A percentile compares a stretch with the other conserved stretches of the same genome.
Conservation (phyloP, 352 stramenopile genomes). For the Phytophthora cajani region DNA sequence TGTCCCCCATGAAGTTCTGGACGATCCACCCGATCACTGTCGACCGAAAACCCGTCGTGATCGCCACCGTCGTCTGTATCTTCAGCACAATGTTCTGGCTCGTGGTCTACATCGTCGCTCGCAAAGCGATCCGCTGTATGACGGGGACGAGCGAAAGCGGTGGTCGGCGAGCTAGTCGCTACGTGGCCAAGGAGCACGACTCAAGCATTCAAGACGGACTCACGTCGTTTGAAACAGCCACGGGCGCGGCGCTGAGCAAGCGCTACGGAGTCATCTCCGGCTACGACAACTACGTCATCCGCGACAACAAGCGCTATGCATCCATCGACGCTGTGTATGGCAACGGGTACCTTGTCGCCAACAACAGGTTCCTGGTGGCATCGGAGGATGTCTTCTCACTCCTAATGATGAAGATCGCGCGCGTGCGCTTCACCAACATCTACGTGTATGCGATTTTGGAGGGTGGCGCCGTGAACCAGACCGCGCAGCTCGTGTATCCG, state of each 20-base stretch:
- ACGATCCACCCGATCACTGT: constrained; percentile 24
- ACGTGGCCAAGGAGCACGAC: not conserved
- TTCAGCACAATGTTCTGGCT: constrained; percentile 27
- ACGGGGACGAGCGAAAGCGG: not conserved
- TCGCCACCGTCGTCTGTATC: constrained; percentile 27
- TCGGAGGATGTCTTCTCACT: constrained; percentile 40
- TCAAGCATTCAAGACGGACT: not conserved
- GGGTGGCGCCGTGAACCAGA: constrained; percentile 39
- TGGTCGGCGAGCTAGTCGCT: not conserved
- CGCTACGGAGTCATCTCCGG: constrained; percentile 42
- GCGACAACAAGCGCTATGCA: constrained; percentile 42
- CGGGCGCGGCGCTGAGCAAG: constrained; percentile 22
- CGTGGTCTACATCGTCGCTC: constrained; percentile 24
- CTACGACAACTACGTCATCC: constrained; percentile 47
- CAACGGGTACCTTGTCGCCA: constrained; percentile 43
- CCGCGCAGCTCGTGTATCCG: constrained; percentile 35
- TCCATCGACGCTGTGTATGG: constrained; percentile 46
- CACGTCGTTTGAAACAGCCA: constrained; percentile 33
- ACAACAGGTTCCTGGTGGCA: constrained; percentile 42
- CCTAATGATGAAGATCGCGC: constrained; percentile 41
- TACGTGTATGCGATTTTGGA: constrained; percentile 40
- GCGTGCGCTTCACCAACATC: constrained; percentile 31
- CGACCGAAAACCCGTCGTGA: constrained; percentile 17
- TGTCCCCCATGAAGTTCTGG: constrained; percentile 28
- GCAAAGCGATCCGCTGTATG: constrained; percentile 31